Percentiles rank a stretch among this genome's conserved stretches.
phyloP scores from a whole-genome alignment of 768 basidiomycete genomes.

The Suillus clintonianus region DNA sequence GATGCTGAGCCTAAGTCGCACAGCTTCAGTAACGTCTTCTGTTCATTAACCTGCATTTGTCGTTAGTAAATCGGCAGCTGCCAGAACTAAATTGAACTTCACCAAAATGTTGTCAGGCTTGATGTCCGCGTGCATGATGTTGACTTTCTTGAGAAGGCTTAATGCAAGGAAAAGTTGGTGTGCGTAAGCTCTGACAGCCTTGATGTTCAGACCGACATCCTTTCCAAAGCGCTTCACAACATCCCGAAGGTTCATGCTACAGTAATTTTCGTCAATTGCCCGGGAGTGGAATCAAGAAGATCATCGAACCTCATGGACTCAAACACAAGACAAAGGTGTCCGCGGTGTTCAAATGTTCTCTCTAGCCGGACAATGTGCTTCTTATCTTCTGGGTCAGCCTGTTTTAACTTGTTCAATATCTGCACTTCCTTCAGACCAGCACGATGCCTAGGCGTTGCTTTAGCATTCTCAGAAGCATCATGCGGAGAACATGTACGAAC shows the following conservation, averaged over 20 bases:
- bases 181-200: slow-evolving; percentile 98
- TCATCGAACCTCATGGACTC: slow-evolving; percentile 80
- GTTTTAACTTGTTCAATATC: slow-evolving; percentile 83
- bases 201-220: slow-evolving; percentile 93
- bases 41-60: slow-evolving; percentile 79
- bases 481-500: slow-evolving; percentile 48
- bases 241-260: slow-evolving; percentile 96
- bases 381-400: slow-evolving; percentile 95
- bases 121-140: slow-evolving; percentile 97
- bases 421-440: slow-evolving; percentile 91
- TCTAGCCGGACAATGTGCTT: slow-evolving; percentile 94
- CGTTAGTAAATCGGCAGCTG: slow-evolving; percentile 16
- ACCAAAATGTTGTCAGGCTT: slow-evolving; percentile 98
- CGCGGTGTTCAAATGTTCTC: slow-evolving; percentile 94
- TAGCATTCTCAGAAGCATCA: background rate
- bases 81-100: slow-evolving; percentile 29
- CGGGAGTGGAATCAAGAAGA: background rate
- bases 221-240: slow-evolving; percentile 98
- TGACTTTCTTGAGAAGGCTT: slow-evolving; percentile 81
- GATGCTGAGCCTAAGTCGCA: slow-evolving; percentile 98
- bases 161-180: slow-evolving; percentile 93
- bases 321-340: slow-evolving; percentile 95
- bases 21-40: slow-evolving; percentile 89
- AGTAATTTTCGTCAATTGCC: slow-evolving; percentile 12
- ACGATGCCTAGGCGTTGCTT: slow-evolving; percentile 67